phyloP scores from a whole-genome alignment of 2,329 filamentous ascomycete genomes.

The Herpomyces periplanetae region DNA sequence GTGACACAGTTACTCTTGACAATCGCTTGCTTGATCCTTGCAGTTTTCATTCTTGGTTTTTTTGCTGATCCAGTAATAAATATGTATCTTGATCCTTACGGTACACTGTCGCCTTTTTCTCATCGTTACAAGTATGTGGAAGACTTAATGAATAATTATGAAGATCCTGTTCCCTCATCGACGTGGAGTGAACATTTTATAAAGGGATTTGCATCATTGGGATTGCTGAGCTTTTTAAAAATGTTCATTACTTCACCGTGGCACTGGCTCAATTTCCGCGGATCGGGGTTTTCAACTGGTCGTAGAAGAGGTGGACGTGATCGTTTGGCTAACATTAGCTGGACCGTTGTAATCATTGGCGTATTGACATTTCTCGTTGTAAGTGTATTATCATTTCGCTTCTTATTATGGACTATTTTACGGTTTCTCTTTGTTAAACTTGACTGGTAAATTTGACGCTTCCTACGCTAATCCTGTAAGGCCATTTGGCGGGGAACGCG shows the following conservation, averaged over 20 bases:
- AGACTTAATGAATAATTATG: too few species aligned
- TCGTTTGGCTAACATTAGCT: conserved; percentile 35
- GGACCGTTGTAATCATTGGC: conserved; percentile 39
- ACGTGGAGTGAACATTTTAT: conserved; percentile 49
- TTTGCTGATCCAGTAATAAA: conserved; percentile 71
- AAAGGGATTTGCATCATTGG: conserved; percentile 64
- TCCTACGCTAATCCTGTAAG: too few species aligned
- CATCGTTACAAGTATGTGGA: conserved; percentile 2
- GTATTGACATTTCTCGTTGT: conserved; percentile 37
- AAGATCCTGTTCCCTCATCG: too few species aligned
- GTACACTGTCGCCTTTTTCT: conserved; percentile 8
- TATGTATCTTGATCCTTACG: conserved; percentile 35
- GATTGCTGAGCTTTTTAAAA: conserved; percentile 49
- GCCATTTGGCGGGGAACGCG: conserved; percentile 46
- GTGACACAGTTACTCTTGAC: conserved; percentile 29
- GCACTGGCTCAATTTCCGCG: conserved; percentile 33
- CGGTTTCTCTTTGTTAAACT: neutral
- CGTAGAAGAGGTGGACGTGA: conserved; percentile 17
- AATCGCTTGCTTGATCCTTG: conserved; percentile 22
- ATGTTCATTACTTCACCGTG: conserved; percentile 31
- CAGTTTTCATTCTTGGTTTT: conserved; percentile 53
- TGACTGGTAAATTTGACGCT: conserved; percentile 4
- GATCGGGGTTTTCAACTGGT: conserved; percentile 15
- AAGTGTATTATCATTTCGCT: too few species aligned
- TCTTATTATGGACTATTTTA: too few species aligned